These are phyloP conservation scores for Pseudogymnoascus sp. DNA, from an alignment of 2,329 filamentous ascomycete species.

Conservation along the genomic window DNA sequence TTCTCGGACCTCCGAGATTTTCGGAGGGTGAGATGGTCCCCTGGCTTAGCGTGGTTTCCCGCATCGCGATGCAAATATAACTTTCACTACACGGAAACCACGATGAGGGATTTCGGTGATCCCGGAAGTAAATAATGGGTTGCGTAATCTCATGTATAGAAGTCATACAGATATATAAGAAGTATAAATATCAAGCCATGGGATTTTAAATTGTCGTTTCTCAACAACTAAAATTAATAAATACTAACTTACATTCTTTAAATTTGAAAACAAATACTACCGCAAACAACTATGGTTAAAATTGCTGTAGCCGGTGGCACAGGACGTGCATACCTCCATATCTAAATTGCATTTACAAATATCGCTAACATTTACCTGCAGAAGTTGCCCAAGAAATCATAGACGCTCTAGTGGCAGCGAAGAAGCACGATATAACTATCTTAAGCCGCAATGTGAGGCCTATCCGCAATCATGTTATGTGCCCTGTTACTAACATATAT, in stretches of 20 bases:
- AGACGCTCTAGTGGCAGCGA: slow-evolving; percentile 39
- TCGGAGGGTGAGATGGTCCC: background rate
- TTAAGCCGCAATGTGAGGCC: slow-evolving; percentile 38
- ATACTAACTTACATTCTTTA: too few species aligned
- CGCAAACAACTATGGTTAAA: background rate
- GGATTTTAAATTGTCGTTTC: background rate
- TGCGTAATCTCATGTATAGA: background rate
- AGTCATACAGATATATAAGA: background rate
- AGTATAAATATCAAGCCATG: background rate
- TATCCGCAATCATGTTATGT: background rate
- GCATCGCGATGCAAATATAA: background rate
- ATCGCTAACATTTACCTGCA: slow-evolving; percentile 21
- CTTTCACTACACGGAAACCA: background rate
- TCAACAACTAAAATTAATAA: too few species aligned
- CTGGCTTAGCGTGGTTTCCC: background rate
- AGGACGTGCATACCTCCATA: background rate
- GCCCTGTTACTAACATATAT: slow-evolving; percentile 10
- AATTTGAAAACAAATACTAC: background rate
- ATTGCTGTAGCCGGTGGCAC: background rate
- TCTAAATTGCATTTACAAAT: background rate
- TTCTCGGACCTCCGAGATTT: background rate
- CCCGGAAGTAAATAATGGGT: background rate
- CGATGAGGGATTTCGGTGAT: background rate
- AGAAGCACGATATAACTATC: slow-evolving; percentile 45
- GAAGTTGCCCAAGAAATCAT: slow-evolving; percentile 47